Percentiles rank a stretch among this genome's conserved stretches.
Conservation (phyloP, 2,329 filamentous ascomycete species). For the Colletotrichum limetticola region DNA sequence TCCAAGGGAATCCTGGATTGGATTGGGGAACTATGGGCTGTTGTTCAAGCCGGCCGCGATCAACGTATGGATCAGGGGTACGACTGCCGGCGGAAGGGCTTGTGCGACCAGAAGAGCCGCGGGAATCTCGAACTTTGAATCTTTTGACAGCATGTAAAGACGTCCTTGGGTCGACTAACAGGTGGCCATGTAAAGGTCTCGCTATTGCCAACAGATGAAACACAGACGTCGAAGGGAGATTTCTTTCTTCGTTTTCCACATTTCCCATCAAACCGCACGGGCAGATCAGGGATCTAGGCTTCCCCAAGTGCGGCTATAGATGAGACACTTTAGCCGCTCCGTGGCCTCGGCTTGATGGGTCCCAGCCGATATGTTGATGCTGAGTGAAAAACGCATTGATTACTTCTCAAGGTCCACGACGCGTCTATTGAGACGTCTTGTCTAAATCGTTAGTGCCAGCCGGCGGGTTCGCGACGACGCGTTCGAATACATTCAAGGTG, state of each 20-base stretch:
- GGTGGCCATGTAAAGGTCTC: neutral
- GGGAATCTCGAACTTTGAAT: neutral
- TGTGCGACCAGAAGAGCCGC: neutral
- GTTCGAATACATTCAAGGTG: neutral
- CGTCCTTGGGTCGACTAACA: neutral
- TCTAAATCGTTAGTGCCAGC: neutral
- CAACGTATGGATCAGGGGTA: neutral
- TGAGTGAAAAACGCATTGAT: too few species aligned
- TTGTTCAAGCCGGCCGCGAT: neutral
- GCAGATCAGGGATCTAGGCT: neutral
- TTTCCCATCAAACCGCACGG: neutral
- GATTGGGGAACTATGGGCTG: neutral
- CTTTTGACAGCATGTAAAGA: neutral
- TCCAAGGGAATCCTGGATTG: neutral
- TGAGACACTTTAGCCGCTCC: neutral
- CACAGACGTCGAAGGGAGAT: neutral
- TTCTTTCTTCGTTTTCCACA: neutral
- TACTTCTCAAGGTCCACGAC: neutral
- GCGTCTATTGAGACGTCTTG: neutral
- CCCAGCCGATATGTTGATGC: neutral
- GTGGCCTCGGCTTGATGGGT: neutral
- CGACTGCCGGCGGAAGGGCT: neutral
- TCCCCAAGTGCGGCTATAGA: neutral
- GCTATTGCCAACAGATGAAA: neutral
- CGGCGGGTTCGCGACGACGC: neutral